phyloP scores from a whole-genome alignment of 371 early-diverging fungal species.

The Zancudomyces culisetae region DNA sequence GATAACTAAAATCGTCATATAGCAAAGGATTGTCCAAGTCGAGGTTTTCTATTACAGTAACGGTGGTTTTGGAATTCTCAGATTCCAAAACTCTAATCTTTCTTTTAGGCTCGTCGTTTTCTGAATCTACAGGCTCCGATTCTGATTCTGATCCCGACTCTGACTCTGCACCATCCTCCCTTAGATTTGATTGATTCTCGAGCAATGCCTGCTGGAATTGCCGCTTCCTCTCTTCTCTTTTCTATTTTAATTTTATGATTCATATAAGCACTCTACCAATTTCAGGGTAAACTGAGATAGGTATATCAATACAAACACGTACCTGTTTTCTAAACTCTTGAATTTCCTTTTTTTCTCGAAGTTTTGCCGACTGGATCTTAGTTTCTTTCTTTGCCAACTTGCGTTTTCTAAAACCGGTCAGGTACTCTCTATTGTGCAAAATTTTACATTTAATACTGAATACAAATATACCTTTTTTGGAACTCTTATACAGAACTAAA shows the following conservation, averaged over 20 bases:
- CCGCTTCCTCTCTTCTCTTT: constrained; percentile 5
- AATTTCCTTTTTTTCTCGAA: constrained; percentile 9
- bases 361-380: constrained; percentile 12
- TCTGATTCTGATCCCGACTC: neutral
- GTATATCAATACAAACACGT: constrained; percentile 8
- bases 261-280: constrained; percentile 9
- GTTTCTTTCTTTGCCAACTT: constrained; percentile 47
- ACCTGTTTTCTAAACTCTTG: constrained; percentile 25
- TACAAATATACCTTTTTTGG: no score
- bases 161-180: no score
- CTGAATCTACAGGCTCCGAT: neutral
- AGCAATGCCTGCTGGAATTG: constrained; percentile 14
- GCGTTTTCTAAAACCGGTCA: constrained; percentile 68
- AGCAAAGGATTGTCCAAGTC: constrained; percentile 11
- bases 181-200: constrained; percentile 2
- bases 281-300: neutral
- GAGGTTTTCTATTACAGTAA: constrained; percentile 48
- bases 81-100: constrained; percentile 34
- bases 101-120: constrained; percentile 11
- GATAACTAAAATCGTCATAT: no score
- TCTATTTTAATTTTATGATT: constrained; percentile 10
- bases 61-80: constrained; percentile 38
- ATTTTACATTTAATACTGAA: no score
- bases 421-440: constrained; percentile 37
- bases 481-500: neutral